A percentile compares a stretch with the other conserved stretches of the same genome.
These are phyloP conservation scores for Candida ascalaphidarum DNA, from an alignment of 805 yeast genomes.

Conservation along the genomic window DNA sequence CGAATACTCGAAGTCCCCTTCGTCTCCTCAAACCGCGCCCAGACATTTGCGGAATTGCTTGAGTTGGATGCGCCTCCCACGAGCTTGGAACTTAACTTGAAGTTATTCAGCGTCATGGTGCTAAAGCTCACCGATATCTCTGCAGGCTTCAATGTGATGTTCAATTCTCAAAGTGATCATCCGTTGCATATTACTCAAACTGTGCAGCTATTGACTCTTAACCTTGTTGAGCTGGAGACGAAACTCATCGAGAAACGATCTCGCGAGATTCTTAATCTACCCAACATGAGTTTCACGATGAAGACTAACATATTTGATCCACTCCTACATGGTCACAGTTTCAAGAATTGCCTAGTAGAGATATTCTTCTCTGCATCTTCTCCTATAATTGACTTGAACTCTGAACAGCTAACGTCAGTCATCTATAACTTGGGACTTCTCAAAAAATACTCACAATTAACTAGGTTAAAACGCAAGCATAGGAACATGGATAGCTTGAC, in stretches of 20 bases:
- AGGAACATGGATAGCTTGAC: too few species aligned
- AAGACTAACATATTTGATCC: conserved; percentile 27
- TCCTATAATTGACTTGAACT: conserved; percentile 30
- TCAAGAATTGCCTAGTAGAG: conserved; percentile 28
- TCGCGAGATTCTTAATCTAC: conserved; percentile 25
- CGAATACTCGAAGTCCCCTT: conserved; percentile 21
- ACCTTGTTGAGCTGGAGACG: background rate
- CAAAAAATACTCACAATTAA: conserved; percentile 16
- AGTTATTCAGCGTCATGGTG: background rate
- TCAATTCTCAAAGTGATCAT: conserved; percentile 17
- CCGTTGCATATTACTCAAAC: conserved; percentile 28
- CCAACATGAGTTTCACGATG: conserved; percentile 24
- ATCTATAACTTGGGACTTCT: conserved; percentile 24
- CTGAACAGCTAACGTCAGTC: conserved; percentile 21
- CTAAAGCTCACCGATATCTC: background rate
- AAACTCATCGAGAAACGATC: background rate
- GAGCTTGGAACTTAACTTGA: background rate
- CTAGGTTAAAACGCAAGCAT: conserved; percentile 10
- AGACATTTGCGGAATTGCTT: conserved; percentile 7
- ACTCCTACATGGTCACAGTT: conserved; percentile 25
- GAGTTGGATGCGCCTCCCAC: conserved; percentile 1
- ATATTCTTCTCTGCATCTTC: conserved; percentile 27
- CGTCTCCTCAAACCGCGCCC: conserved; percentile 13
- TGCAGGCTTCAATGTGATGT: conserved; percentile 33
- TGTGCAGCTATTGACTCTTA: conserved; percentile 16